These are phyloP conservation scores for Colletotrichum lupini DNA, from an alignment of 2,329 filamentous ascomycete species.

Conservation along the genomic window DNA sequence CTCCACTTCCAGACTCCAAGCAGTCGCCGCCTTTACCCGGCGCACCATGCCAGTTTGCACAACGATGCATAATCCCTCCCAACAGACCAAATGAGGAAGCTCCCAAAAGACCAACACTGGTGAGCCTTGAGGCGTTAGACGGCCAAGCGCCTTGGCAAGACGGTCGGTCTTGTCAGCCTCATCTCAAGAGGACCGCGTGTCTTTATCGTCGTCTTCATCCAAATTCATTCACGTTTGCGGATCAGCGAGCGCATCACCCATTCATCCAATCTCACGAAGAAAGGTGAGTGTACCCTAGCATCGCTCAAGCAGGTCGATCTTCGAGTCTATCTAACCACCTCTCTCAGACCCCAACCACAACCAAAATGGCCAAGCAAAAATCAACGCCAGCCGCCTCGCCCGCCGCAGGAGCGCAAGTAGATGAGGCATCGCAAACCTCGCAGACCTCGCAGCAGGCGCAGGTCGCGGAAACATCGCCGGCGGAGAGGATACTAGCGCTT, in stretches of 20 bases:
- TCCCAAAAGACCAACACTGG: not conserved
- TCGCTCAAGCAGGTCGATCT: not conserved
- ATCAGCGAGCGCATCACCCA: not conserved
- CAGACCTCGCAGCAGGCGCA: not conserved
- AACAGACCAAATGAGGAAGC: constrained; percentile 4
- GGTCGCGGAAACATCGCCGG: not conserved
- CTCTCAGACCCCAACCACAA: not conserved
- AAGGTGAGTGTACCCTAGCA: not conserved
- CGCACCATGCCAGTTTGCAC: not conserved
- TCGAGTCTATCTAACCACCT: not conserved
- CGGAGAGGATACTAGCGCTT: not conserved
- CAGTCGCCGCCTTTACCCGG: constrained; percentile 8
- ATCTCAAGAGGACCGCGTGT: not conserved
- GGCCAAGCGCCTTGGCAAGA: not conserved
- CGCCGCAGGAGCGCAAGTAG: not conserved
- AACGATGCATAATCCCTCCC: not conserved
- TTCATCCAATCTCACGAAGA: not conserved
- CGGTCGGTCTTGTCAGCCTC: not conserved
- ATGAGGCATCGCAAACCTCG: not conserved
- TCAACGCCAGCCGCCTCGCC: not conserved
- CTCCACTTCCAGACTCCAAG: not conserved
- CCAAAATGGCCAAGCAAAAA: not conserved
- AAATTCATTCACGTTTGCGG: not conserved
- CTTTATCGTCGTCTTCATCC: not conserved
- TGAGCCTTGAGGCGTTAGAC: not conserved